A percentile compares a stretch with the other conserved stretches of the same genome.
phyloP scores from a whole-genome alignment of 768 basidiomycete genomes.

The Pleurotus tuber-regium region DNA sequence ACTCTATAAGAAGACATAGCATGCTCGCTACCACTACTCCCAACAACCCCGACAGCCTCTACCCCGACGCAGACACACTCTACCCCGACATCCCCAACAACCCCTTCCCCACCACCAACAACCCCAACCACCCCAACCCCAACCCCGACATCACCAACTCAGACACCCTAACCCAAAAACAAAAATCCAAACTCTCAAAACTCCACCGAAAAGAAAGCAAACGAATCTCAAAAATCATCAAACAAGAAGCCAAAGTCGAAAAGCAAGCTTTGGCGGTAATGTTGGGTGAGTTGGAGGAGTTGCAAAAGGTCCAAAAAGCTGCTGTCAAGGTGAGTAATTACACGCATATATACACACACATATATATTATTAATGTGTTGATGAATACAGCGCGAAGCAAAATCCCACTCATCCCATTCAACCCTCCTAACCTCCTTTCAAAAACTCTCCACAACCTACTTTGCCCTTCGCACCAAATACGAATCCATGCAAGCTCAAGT shows the following conservation, averaged over 20 bases:
- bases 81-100: too few species aligned
- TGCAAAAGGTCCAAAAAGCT: slow-evolving; percentile 70
- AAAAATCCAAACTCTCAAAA: too few species aligned
- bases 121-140: too few species aligned
- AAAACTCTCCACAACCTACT: slow-evolving; percentile 58
- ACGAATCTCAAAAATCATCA: slow-evolving; percentile 66
- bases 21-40: too few species aligned
- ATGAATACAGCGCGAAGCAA: slow-evolving; percentile 48
- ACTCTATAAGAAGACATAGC: too few species aligned
- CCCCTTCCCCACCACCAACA: too few species aligned
- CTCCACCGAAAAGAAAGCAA: slow-evolving; percentile 57
- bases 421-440: slow-evolving; percentile 56
- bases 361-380: slow-evolving; percentile 12
- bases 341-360: not conserved
- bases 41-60: too few species aligned
- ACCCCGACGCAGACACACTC: too few species aligned
- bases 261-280: slow-evolving; percentile 58
- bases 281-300: slow-evolving; percentile 59
- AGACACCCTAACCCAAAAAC: too few species aligned
- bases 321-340: slow-evolving; percentile 50
- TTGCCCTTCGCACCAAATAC: slow-evolving; percentile 60
- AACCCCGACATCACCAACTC: too few species aligned
- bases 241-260: slow-evolving; percentile 66
- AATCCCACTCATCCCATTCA: slow-evolving; percentile 49
- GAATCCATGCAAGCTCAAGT: slow-evolving; percentile 50